phyloP scores from a whole-genome alignment of 768 basidiomycete species.

The Lactarius pseudohatsudake region DNA sequence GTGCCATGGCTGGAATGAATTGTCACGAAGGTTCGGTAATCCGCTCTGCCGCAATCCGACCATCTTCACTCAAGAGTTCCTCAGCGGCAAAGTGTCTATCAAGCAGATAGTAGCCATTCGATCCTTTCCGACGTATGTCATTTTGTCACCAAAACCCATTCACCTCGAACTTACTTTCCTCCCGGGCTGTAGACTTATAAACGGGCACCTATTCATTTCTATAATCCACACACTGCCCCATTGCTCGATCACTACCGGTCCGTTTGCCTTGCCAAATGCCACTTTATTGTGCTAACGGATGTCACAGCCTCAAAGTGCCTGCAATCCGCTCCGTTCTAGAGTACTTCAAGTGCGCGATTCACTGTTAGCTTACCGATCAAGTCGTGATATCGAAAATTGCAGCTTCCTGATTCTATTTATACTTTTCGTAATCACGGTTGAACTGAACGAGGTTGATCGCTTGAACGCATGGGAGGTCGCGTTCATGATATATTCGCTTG shows the following conservation, averaged over 20 bases:
- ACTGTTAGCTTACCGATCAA: neutral
- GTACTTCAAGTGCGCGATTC: slow-evolving; percentile 66
- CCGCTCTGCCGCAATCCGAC: too few relatives aligned
- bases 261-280: neutral
- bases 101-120: slow-evolving; percentile 81
- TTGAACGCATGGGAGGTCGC: slow-evolving; percentile 66
- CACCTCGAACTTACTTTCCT: slow-evolving; percentile 3
- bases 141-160: neutral
- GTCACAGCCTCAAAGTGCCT: slow-evolving; percentile 80
- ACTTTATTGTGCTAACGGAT: slow-evolving; percentile 14
- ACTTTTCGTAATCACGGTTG: slow-evolving; percentile 76
- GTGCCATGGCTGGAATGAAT: too few relatives aligned
- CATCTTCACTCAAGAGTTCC: too few relatives aligned
- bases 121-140: slow-evolving; percentile 81
- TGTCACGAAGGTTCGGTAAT: too few relatives aligned
- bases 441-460: slow-evolving; percentile 58
- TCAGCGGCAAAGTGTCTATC: slow-evolving; percentile 88
- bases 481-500: slow-evolving; percentile 79
- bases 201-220: slow-evolving; percentile 86
- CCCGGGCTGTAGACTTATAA: slow-evolving; percentile 76
- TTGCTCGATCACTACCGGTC: slow-evolving; percentile 95
- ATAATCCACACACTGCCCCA: slow-evolving; percentile 91
- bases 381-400: slow-evolving; percentile 24
- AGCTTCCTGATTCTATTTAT: slow-evolving; percentile 82
- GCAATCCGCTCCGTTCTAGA: slow-evolving; percentile 89